Evolutionary conservation across 176 grass and related monocot genomes (phyloP).

Genomic region (Typha latifolia): DNA sequence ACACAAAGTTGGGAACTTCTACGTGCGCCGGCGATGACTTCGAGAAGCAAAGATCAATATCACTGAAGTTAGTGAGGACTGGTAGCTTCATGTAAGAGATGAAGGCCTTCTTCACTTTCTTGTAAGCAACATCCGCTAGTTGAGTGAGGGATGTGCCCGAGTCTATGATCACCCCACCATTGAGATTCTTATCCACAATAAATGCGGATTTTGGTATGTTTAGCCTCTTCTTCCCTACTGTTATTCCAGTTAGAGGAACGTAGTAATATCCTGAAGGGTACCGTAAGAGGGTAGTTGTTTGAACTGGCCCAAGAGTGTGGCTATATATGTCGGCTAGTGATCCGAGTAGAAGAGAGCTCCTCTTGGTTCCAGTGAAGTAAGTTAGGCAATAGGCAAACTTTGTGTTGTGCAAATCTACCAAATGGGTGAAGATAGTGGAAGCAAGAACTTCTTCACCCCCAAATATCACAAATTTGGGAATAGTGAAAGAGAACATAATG

Average conservation of each 20-base stretch:
- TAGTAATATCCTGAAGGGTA: constrained; percentile 41
- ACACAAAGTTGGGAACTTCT: constrained; percentile 42
- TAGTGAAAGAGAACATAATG: no score
- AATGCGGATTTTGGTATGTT: constrained; percentile 44
- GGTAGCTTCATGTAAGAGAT: constrained; percentile 27
- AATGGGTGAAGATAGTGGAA: no score
- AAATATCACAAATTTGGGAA: no score
- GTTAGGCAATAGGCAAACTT: constrained; percentile 80
- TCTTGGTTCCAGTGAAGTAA: constrained; percentile 20
- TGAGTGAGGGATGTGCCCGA: constrained; percentile 50
- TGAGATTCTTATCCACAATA: constrained; percentile 24
- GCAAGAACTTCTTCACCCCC: no score
- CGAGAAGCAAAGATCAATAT: constrained; percentile 16
- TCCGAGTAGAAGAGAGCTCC: constrained; percentile 45
- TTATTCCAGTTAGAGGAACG: constrained; percentile 42
- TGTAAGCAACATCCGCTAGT: constrained; percentile 20
- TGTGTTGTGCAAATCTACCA: no score
- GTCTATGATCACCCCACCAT: constrained; percentile 51
- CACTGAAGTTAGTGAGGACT: not conserved
- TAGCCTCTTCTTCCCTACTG: constrained; percentile 38
- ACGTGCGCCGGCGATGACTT: constrained; percentile 5
- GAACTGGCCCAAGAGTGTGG: constrained; percentile 14
- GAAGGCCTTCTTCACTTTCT: constrained; percentile 30
- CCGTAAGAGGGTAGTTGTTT: constrained; percentile 39
- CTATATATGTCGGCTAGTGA: constrained; percentile 25